Conservation (phyloP, 1,284 basidiomycete species). For the Cutaneotrichosporon mucoides region DNA sequence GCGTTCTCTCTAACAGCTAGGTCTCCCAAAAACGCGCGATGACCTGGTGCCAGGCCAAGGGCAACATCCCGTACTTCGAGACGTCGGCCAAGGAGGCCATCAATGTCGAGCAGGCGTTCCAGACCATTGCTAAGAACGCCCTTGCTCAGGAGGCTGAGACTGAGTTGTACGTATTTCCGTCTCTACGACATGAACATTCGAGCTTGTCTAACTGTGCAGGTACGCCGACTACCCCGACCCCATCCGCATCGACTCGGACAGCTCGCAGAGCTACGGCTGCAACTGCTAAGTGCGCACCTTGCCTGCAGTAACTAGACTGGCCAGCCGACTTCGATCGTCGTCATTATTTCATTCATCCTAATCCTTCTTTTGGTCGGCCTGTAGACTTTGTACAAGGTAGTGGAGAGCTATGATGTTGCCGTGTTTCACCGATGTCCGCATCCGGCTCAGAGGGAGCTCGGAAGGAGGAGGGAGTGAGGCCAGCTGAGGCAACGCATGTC, state of each 20-base stretch:
- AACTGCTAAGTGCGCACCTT: constrained; percentile 60
- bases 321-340: constrained; percentile 1
- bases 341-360: not conserved
- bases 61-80: constrained; percentile 99
- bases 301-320: not conserved
- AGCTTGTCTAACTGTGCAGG: constrained; percentile 51
- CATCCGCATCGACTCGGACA: constrained; percentile 93
- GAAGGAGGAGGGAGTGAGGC: too few relatives aligned
- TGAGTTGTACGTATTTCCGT: constrained; percentile 51
- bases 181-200: too few relatives aligned
- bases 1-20: constrained; percentile 40
- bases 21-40: constrained; percentile 95
- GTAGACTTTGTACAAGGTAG: constrained; percentile 9
- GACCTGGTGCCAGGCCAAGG: constrained; percentile 99
- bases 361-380: constrained; percentile 5
- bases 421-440: too few relatives aligned
- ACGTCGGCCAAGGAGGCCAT: constrained; percentile 99
- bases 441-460: too few relatives aligned
- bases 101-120: constrained; percentile 99
- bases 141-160: constrained; percentile 95
- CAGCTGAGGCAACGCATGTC: too few relatives aligned
- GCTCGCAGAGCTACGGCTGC: constrained; percentile 86
- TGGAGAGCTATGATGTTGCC: too few relatives aligned
- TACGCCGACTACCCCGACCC: constrained; percentile 99
- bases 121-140: constrained; percentile 98